A percentile compares a stretch with the other conserved stretches of the same genome.
phyloP scores from a whole-genome alignment of 2,329 filamentous ascomycete genomes.

The Magnaporthiopsis incrustans region DNA sequence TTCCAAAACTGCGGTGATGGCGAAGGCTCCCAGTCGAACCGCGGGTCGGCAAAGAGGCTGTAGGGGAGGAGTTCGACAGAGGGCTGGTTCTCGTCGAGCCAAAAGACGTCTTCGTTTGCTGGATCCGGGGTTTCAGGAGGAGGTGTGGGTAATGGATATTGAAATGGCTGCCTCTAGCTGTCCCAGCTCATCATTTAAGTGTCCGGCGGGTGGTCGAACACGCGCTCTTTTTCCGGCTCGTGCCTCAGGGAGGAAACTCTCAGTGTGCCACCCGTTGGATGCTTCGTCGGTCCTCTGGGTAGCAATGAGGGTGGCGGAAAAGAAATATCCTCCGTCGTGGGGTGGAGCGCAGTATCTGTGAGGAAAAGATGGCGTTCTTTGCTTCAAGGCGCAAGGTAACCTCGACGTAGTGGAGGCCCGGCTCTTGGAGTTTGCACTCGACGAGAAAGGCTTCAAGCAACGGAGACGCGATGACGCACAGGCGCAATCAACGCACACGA shows the following conservation, averaged over 20 bases:
- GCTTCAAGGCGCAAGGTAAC: neutral
- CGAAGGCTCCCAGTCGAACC: neutral
- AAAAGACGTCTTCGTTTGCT: too few relatives aligned
- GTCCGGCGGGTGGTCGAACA: too few relatives aligned
- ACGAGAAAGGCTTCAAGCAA: neutral
- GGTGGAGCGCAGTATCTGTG: too few relatives aligned
- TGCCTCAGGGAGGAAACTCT: neutral
- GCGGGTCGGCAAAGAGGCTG: too few relatives aligned
- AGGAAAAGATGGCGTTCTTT: neutral
- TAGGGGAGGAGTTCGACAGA: too few relatives aligned
- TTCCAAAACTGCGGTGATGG: neutral
- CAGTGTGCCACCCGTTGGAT: too few relatives aligned
- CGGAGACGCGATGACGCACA: neutral
- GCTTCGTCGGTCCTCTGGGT: too few relatives aligned
- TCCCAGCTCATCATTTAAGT: neutral
- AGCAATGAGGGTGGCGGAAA: too few relatives aligned
- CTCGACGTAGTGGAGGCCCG: neutral
- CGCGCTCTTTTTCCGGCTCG: neutral
- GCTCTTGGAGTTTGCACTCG: neutral
- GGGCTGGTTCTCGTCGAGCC: too few relatives aligned
- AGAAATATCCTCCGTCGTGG: too few relatives aligned
- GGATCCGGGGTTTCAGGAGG: neutral
- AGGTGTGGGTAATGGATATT: neutral
- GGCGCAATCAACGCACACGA: neutral
- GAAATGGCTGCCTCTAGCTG: neutral